Evolutionary conservation across 106 monocot species (phyloP).

Genomic region (Alisma plantagoaquatica): DNA sequence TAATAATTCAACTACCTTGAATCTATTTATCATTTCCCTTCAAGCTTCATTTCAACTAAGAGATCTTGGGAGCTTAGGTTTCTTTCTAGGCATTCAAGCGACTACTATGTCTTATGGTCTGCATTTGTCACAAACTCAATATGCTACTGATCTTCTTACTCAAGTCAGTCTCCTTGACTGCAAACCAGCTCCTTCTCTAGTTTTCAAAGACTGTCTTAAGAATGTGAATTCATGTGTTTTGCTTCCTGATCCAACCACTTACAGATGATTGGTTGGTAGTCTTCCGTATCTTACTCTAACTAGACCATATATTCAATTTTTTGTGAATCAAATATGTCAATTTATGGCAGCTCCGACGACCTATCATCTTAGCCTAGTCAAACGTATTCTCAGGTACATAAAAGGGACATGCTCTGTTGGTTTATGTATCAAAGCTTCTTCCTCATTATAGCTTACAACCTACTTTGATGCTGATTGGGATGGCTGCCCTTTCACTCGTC

Average conservation of each 20-base stretch:
- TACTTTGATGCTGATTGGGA: neutral
- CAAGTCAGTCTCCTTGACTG: neutral
- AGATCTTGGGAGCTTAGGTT: neutral
- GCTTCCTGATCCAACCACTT: neutral
- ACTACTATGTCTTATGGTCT: neutral
- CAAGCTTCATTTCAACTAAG: neutral
- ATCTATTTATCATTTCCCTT: neutral
- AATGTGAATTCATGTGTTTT: neutral
- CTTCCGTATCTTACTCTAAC: conserved; percentile 2
- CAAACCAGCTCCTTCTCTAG: neutral
- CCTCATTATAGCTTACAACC: neutral
- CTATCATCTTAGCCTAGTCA: neutral
- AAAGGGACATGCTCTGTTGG: neutral
- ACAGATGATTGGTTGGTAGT: neutral
- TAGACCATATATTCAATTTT: neutral
- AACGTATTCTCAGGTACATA: neutral
- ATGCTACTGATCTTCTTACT: neutral
- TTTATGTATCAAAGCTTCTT: neutral
- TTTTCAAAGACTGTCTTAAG: neutral
- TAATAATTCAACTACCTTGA: neutral
- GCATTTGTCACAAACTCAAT: neutral
- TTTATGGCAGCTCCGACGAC: neutral
- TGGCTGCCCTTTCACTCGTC: neutral
- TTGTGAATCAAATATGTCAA: neutral
- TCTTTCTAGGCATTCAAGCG: neutral